Conservation (phyloP, 768 basidiomycete genomes). For the Leccinum subtestaceum region DNA sequence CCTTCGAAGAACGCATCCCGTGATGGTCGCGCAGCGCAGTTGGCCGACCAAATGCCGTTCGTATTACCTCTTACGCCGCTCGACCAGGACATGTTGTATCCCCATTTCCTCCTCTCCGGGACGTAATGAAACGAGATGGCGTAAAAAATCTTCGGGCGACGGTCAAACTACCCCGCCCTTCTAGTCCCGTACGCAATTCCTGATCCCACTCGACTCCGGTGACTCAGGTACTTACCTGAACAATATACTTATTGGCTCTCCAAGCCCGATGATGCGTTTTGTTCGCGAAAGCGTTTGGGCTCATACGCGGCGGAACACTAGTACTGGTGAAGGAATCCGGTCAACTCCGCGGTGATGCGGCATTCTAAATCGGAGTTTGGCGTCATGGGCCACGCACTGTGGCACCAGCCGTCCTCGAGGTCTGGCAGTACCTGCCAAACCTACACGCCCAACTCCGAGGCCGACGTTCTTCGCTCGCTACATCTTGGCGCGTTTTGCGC, state of each 20-base stretch:
- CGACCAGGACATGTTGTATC: not conserved
- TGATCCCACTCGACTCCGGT: not conserved
- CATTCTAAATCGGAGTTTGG: not conserved
- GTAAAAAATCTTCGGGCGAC: not conserved
- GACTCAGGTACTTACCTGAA: not conserved
- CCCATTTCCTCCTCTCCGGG: not conserved
- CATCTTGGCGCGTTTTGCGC: not conserved
- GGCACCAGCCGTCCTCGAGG: not conserved
- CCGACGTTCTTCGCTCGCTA: not conserved
- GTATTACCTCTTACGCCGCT: conserved; percentile 4
- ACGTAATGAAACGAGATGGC: conserved; percentile 15
- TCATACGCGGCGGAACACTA: not conserved
- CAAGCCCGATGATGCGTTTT: not conserved
- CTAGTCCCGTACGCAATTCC: conserved; percentile 6
- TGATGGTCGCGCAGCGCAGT: not conserved
- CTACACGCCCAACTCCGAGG: conserved; percentile 3
- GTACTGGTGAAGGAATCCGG: not conserved
- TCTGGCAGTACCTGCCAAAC: not conserved
- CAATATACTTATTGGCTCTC: not conserved
- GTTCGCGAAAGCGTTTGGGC: not conserved
- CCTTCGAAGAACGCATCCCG: not conserved
- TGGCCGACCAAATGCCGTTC: conserved; percentile 11
- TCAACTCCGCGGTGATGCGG: not conserved
- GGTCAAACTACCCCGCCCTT: not conserved
- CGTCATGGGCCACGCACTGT: not conserved